Conservation (phyloP, 768 basidiomycete genomes). For the Russula griseocarnosa region DNA sequence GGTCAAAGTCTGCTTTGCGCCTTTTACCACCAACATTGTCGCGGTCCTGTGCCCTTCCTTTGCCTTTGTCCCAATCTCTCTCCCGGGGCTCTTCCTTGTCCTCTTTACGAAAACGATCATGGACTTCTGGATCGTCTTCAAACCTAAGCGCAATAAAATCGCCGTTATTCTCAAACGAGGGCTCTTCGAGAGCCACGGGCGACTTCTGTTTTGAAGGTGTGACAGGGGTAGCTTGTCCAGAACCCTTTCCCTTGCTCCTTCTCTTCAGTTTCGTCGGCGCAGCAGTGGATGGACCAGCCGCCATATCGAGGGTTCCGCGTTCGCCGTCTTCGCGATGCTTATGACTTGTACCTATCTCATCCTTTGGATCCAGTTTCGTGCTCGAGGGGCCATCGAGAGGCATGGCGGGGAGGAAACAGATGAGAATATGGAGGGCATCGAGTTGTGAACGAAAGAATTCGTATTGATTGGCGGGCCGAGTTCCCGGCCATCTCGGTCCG, state of each 20-base stretch:
- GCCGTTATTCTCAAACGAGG: slow-evolving; percentile 19
- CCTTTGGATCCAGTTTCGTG: not conserved
- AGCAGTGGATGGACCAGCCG: slow-evolving; percentile 11
- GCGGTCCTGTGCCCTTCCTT: slow-evolving; percentile 25
- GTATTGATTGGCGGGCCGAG: slow-evolving; percentile 4
- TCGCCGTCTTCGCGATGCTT: not conserved
- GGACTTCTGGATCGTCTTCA: slow-evolving; percentile 23
- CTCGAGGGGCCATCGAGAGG: not conserved
- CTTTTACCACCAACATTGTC: slow-evolving; percentile 39
- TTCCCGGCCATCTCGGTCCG: not conserved
- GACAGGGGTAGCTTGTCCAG: slow-evolving; percentile 13
- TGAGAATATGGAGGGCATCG: not conserved
- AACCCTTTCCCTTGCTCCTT: slow-evolving; percentile 6
- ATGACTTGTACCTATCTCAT: not conserved
- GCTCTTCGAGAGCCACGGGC: not conserved
- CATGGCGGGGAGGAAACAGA: slow-evolving; percentile 11
- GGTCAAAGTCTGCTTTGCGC: slow-evolving; percentile 48
- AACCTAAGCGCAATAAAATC: slow-evolving; percentile 22
- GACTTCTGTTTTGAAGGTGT: not conserved
- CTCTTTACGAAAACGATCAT: slow-evolving; percentile 26
- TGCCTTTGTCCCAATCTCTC: slow-evolving; percentile 25
- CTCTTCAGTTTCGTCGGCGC: slow-evolving; percentile 5
- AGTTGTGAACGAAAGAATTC: not conserved
- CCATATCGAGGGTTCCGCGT: not conserved
- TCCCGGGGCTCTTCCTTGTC: slow-evolving; percentile 12